phyloP scores from a whole-genome alignment of 2,329 filamentous ascomycete genomes.

The Colletotrichum plurivorum region DNA sequence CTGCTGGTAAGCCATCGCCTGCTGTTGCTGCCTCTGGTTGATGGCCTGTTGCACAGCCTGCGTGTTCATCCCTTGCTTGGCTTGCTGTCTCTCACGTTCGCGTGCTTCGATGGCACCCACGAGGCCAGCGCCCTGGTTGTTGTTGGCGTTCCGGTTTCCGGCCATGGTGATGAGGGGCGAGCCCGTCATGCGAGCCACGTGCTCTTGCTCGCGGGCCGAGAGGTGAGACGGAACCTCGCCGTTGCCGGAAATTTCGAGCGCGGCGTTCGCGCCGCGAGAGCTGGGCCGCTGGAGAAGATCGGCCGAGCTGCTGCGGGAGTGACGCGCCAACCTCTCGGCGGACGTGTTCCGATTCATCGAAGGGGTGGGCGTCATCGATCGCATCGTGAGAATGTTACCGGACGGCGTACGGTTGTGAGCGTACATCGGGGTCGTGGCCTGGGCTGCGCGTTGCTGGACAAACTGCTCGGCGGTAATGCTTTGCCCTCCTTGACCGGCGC shows the following conservation, averaged over 20 bases:
- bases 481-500: constrained; percentile 50
- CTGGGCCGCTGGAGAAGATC: constrained; percentile 66
- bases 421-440: constrained; percentile 53
- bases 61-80: constrained; percentile 78
- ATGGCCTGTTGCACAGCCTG: constrained; percentile 82
- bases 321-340: constrained; percentile 54
- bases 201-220: constrained; percentile 90
- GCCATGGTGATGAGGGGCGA: constrained; percentile 80
- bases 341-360: constrained; percentile 58
- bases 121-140: constrained; percentile 72
- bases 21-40: constrained; percentile 62
- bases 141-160: constrained; percentile 48
- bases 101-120: constrained; percentile 85
- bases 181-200: constrained; percentile 86
- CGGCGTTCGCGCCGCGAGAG: constrained; percentile 70
- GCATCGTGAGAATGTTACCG: constrained; percentile 59
- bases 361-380: constrained; percentile 58
- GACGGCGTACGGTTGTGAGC: constrained; percentile 73
- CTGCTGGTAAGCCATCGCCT: constrained; percentile 51
- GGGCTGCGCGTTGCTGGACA: constrained; percentile 80
- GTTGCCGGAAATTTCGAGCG: constrained; percentile 63
- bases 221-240: constrained; percentile 68
- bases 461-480: constrained; percentile 84
- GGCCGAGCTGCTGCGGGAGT: constrained; percentile 63
- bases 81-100: constrained; percentile 81